These are phyloP conservation scores for Diaporthe sp. DNA, from an alignment of 2,329 filamentous ascomycete species.

Conservation along the genomic window DNA sequence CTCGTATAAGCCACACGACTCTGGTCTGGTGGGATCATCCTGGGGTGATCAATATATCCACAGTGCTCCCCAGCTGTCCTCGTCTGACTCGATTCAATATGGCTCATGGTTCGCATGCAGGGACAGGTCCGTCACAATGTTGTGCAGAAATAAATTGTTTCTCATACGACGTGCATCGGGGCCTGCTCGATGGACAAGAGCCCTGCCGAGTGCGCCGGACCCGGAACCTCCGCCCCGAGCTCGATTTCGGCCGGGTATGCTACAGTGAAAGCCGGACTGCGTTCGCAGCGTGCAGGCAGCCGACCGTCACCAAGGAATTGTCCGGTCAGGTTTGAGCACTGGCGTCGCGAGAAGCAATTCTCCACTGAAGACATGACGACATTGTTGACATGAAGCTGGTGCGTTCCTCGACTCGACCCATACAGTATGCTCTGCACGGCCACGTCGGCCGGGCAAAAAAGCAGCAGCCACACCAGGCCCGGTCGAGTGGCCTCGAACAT, in stretches of 20 bases:
- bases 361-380: slow-evolving; percentile 10
- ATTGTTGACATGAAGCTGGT: neutral
- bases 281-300: neutral
- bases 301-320: neutral
- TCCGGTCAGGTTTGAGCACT: neutral
- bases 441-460: slow-evolving; percentile 5
- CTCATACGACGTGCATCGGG: slow-evolving; percentile 1
- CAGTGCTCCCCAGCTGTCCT: neutral
- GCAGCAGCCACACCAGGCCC: slow-evolving; percentile 31
- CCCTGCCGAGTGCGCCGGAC: neutral
- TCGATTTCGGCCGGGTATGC: slow-evolving; percentile 2
- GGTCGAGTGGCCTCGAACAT: slow-evolving; percentile 10
- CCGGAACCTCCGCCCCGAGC: neutral
- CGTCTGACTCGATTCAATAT: neutral
- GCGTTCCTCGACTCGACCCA: neutral
- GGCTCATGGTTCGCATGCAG: neutral
- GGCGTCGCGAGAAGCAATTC: neutral
- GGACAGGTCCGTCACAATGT: neutral
- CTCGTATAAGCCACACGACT: slow-evolving; percentile 14
- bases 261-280: neutral
- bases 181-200: neutral
- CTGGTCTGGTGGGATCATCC: slow-evolving; percentile 12
- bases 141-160: slow-evolving; percentile 7
- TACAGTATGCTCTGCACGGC: slow-evolving; percentile 36
- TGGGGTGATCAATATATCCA: neutral